Evolutionary conservation across 1,284 basidiomycete genomes (phyloP).

Genomic region (Cutaneotrichosporon mucoides): DNA sequence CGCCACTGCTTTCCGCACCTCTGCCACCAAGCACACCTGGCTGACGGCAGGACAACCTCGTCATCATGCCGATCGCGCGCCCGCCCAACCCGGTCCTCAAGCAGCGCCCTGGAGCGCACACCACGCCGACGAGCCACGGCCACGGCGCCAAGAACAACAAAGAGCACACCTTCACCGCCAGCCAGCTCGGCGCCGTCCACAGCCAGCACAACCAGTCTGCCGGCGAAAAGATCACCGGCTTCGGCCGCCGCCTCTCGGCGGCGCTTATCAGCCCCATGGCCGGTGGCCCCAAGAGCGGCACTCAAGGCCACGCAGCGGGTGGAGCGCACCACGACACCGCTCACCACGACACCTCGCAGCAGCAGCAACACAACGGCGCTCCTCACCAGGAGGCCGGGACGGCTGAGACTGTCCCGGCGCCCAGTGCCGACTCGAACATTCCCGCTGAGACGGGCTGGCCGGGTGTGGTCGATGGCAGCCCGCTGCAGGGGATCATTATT

Average conservation of each 20-base stretch:
- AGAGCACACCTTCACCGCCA: conserved; percentile 18
- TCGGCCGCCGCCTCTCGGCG: conserved; percentile 25
- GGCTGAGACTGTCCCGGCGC: conserved; percentile 20
- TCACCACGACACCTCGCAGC: too few relatives aligned
- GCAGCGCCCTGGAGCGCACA: background rate
- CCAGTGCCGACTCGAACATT: background rate
- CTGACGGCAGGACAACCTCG: conserved; percentile 31
- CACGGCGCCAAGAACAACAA: background rate
- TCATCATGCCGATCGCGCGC: conserved; percentile 36
- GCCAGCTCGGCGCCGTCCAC: background rate
- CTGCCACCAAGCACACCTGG: background rate
- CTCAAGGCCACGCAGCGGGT: too few relatives aligned
- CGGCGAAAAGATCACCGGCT: conserved; percentile 32
- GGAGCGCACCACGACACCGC: too few relatives aligned
- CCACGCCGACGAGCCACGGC: background rate
- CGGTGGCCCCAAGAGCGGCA: background rate
- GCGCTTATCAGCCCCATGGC: conserved; percentile 3
- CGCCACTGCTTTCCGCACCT: too few relatives aligned
- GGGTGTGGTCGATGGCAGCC: conserved; percentile 33
- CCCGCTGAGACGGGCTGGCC: conserved; percentile 41
- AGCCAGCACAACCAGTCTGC: conserved; percentile 18
- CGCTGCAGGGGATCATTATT: conserved; percentile 30
- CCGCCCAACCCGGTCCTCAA: conserved; percentile 39
- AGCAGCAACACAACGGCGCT: background rate
- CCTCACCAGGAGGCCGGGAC: conserved; percentile 12